Evolutionary conservation across 129 eudicot species (phyloP).

Genomic region (Dittrichia graveolens): DNA sequence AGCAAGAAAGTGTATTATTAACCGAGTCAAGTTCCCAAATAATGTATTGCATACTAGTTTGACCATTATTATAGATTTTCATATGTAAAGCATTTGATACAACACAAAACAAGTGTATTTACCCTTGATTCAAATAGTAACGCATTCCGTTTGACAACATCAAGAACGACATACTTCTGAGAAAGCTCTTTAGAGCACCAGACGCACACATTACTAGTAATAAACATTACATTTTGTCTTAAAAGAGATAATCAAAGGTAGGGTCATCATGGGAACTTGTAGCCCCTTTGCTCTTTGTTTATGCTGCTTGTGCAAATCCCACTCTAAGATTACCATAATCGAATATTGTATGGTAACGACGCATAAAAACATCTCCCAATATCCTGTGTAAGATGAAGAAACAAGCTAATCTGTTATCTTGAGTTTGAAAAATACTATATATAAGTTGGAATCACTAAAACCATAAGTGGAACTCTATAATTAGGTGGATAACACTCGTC

Average conservation of each 20-base stretch:
- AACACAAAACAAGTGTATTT: too few relatives aligned
- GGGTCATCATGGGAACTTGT: background rate
- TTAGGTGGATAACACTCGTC: background rate
- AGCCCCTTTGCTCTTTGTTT: conserved; percentile 14
- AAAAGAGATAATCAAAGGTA: background rate
- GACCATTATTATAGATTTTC: too few relatives aligned
- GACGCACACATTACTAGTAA: conserved; percentile 6
- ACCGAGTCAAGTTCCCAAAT: too few relatives aligned
- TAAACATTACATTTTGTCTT: conserved; percentile 3
- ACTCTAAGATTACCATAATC: conserved; percentile 67
- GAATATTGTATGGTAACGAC: conserved; percentile 84
- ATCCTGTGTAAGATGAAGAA: conserved; percentile 54
- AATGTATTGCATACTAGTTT: too few relatives aligned
- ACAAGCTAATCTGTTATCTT: background rate
- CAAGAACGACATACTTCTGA: background rate
- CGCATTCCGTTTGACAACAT: background rate
- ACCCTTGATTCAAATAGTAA: background rate
- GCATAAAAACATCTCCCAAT: conserved; percentile 90
- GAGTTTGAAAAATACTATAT: background rate
- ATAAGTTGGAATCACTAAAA: background rate
- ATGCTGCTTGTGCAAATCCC: conserved; percentile 90
- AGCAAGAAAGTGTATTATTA: too few relatives aligned
- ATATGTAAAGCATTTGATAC: too few relatives aligned
- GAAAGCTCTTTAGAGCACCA: background rate
- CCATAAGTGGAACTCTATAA: background rate